Evolutionary conservation across 164 flowering plant species (phyloP).

Genomic region (Piper betle): DNA sequence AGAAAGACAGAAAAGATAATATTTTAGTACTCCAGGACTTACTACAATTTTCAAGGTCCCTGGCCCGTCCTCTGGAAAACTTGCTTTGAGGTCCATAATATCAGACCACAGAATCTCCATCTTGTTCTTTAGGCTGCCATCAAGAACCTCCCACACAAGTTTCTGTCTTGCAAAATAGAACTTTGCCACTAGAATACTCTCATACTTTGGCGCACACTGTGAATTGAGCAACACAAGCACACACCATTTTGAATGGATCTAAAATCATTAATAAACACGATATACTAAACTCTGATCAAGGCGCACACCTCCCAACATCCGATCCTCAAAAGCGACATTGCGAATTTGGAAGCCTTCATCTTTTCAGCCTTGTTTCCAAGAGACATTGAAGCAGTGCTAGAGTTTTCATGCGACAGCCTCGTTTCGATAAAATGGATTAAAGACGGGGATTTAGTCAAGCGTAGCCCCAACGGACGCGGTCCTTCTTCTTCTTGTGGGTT

Average conservation of each 20-base stretch:
- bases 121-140: conserved; percentile 74
- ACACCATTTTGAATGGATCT: background rate
- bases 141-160: conserved; percentile 90
- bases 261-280: no score
- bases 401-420: conserved; percentile 48
- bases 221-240: background rate
- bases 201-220: conserved; percentile 68
- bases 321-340: conserved; percentile 51
- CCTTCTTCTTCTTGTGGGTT: conserved; percentile 70
- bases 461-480: conserved; percentile 83
- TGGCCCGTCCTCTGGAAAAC: conserved; percentile 48
- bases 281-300: no score
- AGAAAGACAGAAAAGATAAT: background rate
- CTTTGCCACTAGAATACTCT: conserved; percentile 83
- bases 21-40: conserved; percentile 2
- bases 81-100: conserved; percentile 61
- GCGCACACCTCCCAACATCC: conserved; percentile 66
- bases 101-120: conserved; percentile 92
- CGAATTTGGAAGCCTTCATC: conserved; percentile 74
- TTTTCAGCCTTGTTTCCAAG: conserved; percentile 29
- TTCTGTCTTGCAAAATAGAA: conserved; percentile 80
- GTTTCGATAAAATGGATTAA: no score
- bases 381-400: conserved; percentile 12
- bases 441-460: no score
- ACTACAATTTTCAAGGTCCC: conserved; percentile 71